These are phyloP conservation scores for Fusarium neocosmosporiellum DNA, from an alignment of 2,329 filamentous ascomycete genomes.

Conservation along the genomic window DNA sequence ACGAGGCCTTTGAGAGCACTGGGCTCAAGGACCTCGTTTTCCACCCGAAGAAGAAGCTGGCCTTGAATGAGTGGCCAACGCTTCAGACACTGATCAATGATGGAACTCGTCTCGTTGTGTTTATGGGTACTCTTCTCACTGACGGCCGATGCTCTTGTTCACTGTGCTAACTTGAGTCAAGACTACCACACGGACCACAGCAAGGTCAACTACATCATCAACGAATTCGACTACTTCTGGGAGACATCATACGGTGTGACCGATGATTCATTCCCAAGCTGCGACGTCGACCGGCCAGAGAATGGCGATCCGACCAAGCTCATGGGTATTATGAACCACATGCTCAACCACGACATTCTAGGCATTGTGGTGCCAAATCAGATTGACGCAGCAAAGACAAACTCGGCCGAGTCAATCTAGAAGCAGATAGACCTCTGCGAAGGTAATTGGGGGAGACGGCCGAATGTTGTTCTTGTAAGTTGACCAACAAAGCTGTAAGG, in stretches of 20 bases:
- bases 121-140: slow-evolving; percentile 65
- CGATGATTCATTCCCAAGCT: slow-evolving; percentile 69
- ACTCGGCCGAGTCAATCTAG: slow-evolving; percentile 47
- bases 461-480: slow-evolving; percentile 46
- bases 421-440: slow-evolving; percentile 42
- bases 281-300: slow-evolving; percentile 71
- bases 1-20: slow-evolving; percentile 63
- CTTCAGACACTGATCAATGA: slow-evolving; percentile 72
- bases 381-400: slow-evolving; percentile 46
- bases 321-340: slow-evolving; percentile 45
- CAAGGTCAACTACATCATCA: slow-evolving; percentile 70
- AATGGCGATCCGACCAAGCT: slow-evolving; percentile 39
- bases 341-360: slow-evolving; percentile 45
- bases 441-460: slow-evolving; percentile 31
- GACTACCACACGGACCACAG: slow-evolving; percentile 67
- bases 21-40: slow-evolving; percentile 69
- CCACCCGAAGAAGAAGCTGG: slow-evolving; percentile 55
- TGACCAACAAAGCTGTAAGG: background rate
- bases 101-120: slow-evolving; percentile 74
- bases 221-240: slow-evolving; percentile 74
- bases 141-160: background rate
- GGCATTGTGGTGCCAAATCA: slow-evolving; percentile 48
- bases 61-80: slow-evolving; percentile 74
- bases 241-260: slow-evolving; percentile 78
- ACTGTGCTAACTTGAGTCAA: slow-evolving; percentile 43